Conservation (phyloP, 78 protist genomes). For the Bodo saltans region DNA sequence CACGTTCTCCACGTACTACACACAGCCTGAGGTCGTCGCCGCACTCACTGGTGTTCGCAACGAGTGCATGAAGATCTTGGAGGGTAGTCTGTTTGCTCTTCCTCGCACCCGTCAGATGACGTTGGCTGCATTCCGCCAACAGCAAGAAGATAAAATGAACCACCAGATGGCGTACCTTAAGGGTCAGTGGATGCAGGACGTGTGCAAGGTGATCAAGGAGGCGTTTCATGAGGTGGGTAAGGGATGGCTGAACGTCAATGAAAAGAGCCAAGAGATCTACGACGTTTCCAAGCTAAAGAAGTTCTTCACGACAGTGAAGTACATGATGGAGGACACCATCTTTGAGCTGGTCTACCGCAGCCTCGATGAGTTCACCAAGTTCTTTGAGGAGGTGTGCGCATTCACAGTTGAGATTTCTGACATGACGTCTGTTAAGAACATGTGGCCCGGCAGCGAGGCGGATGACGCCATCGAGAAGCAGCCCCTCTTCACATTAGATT, state of each 20-base stretch:
- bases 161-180: conserved; percentile 4
- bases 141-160: conserved; percentile 35
- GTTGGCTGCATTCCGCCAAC: conserved; percentile 51
- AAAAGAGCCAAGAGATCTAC: conserved; percentile 54
- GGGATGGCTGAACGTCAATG: conserved; percentile 80
- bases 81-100: conserved; percentile 26
- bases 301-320: conserved; percentile 46
- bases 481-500: conserved; percentile 59
- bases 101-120: conserved; percentile 25
- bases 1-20: conserved; percentile 48
- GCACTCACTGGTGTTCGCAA: conserved; percentile 37
- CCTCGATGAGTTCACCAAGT: conserved; percentile 15
- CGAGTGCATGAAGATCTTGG: conserved; percentile 37
- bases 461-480: conserved; percentile 10
- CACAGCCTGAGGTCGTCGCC: conserved; percentile 42
- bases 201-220: conserved; percentile 27
- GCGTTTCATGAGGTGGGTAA: conserved; percentile 52
- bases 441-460: conserved; percentile 20
- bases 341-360: conserved; percentile 45
- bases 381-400: conserved; percentile 17
- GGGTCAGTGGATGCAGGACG: conserved; percentile 7
- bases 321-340: conserved; percentile 73
- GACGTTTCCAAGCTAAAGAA: conserved; percentile 59
- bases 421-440: conserved; percentile 1
- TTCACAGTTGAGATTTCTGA: conserved; percentile 3